Conservation (phyloP, 257 asterid genomes). For the Rubia yunnanensis region DNA sequence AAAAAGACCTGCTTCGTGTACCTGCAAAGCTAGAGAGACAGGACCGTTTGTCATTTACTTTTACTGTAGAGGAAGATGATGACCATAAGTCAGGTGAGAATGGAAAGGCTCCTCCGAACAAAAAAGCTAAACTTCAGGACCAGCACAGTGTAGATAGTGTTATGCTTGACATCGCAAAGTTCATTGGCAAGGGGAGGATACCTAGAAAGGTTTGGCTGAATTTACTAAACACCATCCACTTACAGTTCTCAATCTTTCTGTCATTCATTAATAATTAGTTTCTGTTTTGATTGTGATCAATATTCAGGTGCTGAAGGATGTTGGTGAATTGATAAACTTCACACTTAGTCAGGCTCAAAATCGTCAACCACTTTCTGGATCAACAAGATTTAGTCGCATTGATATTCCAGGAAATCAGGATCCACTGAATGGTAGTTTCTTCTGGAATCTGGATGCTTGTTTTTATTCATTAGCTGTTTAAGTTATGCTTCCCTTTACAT, state of each 20-base stretch:
- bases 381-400: constrained; percentile 82
- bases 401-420: constrained; percentile 56
- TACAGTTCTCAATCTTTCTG: background rate
- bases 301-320: constrained; percentile 81
- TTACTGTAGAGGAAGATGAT: constrained; percentile 67
- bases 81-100: constrained; percentile 30
- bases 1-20: constrained; percentile 61
- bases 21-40: constrained; percentile 79
- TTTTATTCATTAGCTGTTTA: background rate
- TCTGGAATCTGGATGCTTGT: constrained; percentile 7
- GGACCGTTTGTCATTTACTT: constrained; percentile 61
- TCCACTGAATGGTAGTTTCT: constrained; percentile 66
- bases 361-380: constrained; percentile 80
- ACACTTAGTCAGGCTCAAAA: constrained; percentile 68
- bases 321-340: constrained; percentile 59
- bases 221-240: background rate
- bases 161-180: constrained; percentile 79
- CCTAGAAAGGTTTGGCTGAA: constrained; percentile 62
- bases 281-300: constrained; percentile 12
- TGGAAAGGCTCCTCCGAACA: constrained; percentile 44
- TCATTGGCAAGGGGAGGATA: constrained; percentile 75
- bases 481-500: background rate
- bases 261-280: constrained; percentile 8
- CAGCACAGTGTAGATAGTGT: constrained; percentile 54
- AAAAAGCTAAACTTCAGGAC: constrained; percentile 51